A percentile compares a stretch with the other conserved stretches of the same genome.
phyloP scores from a whole-genome alignment of 805 yeast species.

The Barnettozyma pratensis region DNA sequence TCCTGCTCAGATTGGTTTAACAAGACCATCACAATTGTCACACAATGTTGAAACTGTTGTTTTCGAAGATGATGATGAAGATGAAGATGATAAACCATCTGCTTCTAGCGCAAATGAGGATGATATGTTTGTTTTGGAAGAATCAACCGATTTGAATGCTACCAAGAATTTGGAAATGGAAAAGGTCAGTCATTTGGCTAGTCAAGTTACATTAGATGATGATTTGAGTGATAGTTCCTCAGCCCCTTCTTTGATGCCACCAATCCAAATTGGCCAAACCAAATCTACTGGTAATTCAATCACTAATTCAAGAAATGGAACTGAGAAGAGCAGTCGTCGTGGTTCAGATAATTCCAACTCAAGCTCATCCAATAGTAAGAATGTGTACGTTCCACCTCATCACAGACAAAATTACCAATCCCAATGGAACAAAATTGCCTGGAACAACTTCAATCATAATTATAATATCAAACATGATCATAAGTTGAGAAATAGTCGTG shows the following conservation, averaged over 20 bases:
- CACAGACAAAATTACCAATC: constrained; percentile 36
- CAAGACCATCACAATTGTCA: not conserved
- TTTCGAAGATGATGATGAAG: constrained; percentile 17
- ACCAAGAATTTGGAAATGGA: constrained; percentile 4
- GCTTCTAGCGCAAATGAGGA: constrained; percentile 20
- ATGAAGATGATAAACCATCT: constrained; percentile 11
- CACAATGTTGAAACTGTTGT: constrained; percentile 15
- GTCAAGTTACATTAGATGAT: constrained; percentile 14
- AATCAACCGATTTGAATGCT: constrained; percentile 17
- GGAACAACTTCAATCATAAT: constrained; percentile 7
- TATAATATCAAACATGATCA: constrained; percentile 3
- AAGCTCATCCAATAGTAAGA: constrained; percentile 12
- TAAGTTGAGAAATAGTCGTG: not conserved
- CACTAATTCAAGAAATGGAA: not conserved
- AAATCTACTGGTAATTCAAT: not conserved
- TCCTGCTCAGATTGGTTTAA: constrained; percentile 27
- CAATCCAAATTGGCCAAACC: constrained; percentile 1
- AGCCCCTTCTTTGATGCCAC: constrained; percentile 5
- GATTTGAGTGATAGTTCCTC: constrained; percentile 18
- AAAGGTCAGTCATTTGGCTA: constrained; percentile 8
- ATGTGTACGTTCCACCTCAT: constrained; percentile 47
- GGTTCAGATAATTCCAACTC: constrained; percentile 10
- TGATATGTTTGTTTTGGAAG: constrained; percentile 37
- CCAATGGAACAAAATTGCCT: constrained; percentile 9
- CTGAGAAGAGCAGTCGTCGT: constrained; percentile 3